These are phyloP conservation scores for Eutypa lata DNA, from an alignment of 2,329 filamentous ascomycete genomes.

Conservation along the genomic window DNA sequence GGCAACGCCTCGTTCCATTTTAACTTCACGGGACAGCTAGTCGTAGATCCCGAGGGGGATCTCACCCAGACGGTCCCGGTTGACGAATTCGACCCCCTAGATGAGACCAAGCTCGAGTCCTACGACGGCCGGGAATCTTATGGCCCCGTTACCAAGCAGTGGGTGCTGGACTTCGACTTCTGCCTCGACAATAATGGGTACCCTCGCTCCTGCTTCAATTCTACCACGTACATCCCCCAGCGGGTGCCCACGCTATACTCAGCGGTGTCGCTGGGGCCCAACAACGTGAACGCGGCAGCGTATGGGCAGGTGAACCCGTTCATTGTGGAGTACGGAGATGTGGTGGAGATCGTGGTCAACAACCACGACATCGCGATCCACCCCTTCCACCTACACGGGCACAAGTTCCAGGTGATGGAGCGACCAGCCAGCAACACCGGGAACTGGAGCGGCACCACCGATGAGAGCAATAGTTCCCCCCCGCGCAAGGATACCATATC, in stretches of 20 bases:
- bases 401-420: conserved; percentile 53
- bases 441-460: conserved; percentile 29
- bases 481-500: conserved; percentile 35
- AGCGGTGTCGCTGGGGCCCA: conserved; percentile 53
- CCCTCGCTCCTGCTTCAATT: conserved; percentile 62
- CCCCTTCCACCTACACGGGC: conserved; percentile 53
- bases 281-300: conserved; percentile 38
- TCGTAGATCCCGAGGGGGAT: conserved; percentile 31
- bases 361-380: conserved; percentile 45
- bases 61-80: conserved; percentile 28
- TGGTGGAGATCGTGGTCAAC: conserved; percentile 48
- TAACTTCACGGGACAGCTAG: conserved; percentile 43
- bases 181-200: conserved; percentile 59
- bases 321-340: conserved; percentile 33
- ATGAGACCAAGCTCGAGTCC: conserved; percentile 60
- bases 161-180: conserved; percentile 56
- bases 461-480: conserved; percentile 7
- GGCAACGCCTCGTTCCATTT: conserved; percentile 18
- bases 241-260: conserved; percentile 71
- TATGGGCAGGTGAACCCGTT: conserved; percentile 43
- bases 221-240: conserved; percentile 63
- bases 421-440: conserved; percentile 35
- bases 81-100: conserved; percentile 47
- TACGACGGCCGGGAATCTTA: conserved; percentile 48
- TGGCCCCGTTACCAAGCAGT: conserved; percentile 51